phyloP scores from a whole-genome alignment of 2,329 filamentous ascomycete genomes.

The Nothophoma quercina region DNA sequence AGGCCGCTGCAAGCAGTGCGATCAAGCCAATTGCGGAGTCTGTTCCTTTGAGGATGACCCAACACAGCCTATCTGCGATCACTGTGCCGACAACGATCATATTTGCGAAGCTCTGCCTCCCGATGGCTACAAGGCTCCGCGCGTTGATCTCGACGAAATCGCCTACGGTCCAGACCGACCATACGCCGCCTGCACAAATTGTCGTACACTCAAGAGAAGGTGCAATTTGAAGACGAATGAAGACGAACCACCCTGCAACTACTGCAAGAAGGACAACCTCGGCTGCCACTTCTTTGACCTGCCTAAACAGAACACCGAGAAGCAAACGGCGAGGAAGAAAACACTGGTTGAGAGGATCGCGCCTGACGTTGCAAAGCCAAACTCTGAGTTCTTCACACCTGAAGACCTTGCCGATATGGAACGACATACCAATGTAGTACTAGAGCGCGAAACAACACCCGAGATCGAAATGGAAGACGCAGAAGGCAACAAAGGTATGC shows the following conservation, averaged over 20 bases:
- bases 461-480: slow-evolving; percentile 39
- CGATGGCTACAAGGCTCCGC: slow-evolving; percentile 23
- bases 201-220: slow-evolving; percentile 35
- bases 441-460: slow-evolving; percentile 28
- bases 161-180: slow-evolving; percentile 29
- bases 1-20: slow-evolving; percentile 42
- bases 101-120: slow-evolving; percentile 27
- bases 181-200: slow-evolving; percentile 36
- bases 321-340: slow-evolving; percentile 13
- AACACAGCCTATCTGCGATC: slow-evolving; percentile 27
- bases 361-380: slow-evolving; percentile 9
- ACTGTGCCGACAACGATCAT: slow-evolving; percentile 24
- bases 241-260: slow-evolving; percentile 43
- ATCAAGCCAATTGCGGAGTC: slow-evolving; percentile 8
- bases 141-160: slow-evolving; percentile 30
- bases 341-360: slow-evolving; percentile 1
- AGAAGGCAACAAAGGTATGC: slow-evolving; percentile 31
- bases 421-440: slow-evolving; percentile 3
- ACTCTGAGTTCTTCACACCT: slow-evolving; percentile 17
- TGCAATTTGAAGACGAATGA: slow-evolving; percentile 43
- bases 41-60: slow-evolving; percentile 36
- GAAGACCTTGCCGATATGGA: slow-evolving; percentile 28
- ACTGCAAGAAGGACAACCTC: slow-evolving; percentile 35
- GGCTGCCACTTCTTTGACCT: slow-evolving; percentile 43
- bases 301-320: slow-evolving; percentile 6